Evolutionary conservation across 176 grass and related monocot genomes (phyloP).

Genomic region (Ensete ventricosum): DNA sequence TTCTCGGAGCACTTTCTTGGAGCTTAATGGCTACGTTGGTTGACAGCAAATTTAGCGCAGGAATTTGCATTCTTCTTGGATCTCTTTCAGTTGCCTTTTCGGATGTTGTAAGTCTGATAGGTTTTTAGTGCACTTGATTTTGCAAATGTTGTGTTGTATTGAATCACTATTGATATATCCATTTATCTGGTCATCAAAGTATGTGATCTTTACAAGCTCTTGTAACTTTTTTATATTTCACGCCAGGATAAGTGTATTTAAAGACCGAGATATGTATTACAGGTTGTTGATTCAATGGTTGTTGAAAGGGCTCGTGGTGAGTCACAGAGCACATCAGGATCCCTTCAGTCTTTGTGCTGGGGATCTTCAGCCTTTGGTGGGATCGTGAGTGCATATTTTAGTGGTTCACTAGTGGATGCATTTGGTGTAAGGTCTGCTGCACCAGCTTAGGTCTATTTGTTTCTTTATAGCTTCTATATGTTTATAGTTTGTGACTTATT

Average conservation of each 20-base stretch:
- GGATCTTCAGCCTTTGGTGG: constrained; percentile 91
- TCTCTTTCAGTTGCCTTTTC: constrained; percentile 99
- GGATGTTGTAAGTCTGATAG: constrained; percentile 68
- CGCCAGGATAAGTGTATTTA: neutral
- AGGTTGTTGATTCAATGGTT: constrained; percentile 99
- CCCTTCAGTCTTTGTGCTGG: constrained; percentile 94
- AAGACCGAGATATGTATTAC: constrained; percentile 3
- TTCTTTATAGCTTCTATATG: neutral
- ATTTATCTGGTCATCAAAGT: neutral
- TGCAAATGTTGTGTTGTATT: neutral
- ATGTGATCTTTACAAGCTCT: neutral
- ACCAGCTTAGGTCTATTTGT: neutral
- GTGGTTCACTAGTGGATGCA: constrained; percentile 75
- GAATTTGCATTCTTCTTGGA: constrained; percentile 81
- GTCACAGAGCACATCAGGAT: constrained; percentile 86
- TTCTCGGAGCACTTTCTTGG: constrained; percentile 97
- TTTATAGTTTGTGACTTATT: neutral
- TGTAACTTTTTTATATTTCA: neutral
- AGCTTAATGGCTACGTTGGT: constrained; percentile 79
- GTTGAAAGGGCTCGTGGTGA: constrained; percentile 97
- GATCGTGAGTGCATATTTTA: constrained; percentile 88
- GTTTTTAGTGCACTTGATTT: neutral
- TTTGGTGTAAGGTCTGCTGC: constrained; percentile 80
- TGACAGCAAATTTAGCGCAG: constrained; percentile 80
- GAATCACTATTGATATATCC: neutral